phyloP scores from a whole-genome alignment of 306 rosid genomes.

The Pyrus pyrifolia region DNA sequence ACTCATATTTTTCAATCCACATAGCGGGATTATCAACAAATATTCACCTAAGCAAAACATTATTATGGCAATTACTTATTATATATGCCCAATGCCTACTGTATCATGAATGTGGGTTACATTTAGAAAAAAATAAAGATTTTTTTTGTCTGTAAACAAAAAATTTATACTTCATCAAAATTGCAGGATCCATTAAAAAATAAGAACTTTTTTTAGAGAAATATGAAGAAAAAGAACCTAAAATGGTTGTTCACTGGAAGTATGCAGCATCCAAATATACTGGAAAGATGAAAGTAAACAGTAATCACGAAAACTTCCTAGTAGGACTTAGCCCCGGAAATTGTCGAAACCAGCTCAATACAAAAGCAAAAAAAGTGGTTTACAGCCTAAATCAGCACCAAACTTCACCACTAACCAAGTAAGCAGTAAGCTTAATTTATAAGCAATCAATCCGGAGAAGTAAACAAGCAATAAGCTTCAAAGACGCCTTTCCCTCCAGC shows the following conservation, averaged over 20 bases:
- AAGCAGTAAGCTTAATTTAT: not conserved
- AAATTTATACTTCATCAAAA: not conserved
- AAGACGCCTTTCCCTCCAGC: not conserved
- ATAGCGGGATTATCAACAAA: not conserved
- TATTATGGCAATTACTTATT: not conserved
- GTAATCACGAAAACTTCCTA: not conserved
- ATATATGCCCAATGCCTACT: not conserved
- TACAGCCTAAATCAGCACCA: not conserved
- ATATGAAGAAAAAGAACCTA: not conserved
- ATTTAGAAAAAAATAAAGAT: not conserved
- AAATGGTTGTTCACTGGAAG: not conserved
- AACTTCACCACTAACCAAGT: not conserved
- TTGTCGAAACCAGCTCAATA: not conserved
- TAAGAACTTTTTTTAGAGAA: not conserved
- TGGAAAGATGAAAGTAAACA: not conserved
- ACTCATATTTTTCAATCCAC: constrained; percentile 1
- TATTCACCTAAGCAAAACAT: not conserved
- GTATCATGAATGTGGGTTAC: not conserved
- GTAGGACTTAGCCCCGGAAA: not conserved
- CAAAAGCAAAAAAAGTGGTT: not conserved
- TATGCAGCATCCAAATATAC: not conserved
- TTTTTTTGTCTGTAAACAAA: not conserved
- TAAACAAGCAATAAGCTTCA: not conserved
- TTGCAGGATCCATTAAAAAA: not conserved
- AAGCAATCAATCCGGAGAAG: not conserved